Evolutionary conservation across 768 basidiomycete genomes (phyloP).

Genomic region (Mrakia gelida): DNA sequence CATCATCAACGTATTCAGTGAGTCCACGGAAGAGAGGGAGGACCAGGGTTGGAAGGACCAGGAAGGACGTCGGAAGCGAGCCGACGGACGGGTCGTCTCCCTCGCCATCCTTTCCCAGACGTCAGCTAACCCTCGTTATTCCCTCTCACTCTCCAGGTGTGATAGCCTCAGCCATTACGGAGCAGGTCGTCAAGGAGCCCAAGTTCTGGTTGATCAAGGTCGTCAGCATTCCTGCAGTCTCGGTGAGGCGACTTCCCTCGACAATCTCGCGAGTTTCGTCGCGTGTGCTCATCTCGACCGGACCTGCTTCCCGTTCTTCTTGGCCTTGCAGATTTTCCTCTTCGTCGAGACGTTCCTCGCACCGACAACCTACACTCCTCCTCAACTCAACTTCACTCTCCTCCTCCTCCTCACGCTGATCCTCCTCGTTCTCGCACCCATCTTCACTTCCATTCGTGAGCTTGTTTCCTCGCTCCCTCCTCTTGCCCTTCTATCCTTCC

Average conservation of each 20-base stretch:
- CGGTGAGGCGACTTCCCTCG: neutral
- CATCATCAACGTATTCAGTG: slow-evolving; percentile 32
- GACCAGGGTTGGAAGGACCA: neutral
- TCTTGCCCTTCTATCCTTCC: neutral
- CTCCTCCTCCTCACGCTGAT: slow-evolving; percentile 27
- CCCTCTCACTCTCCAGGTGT: slow-evolving; percentile 8
- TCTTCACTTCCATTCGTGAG: slow-evolving; percentile 24
- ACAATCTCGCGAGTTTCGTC: neutral
- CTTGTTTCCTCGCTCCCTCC: neutral
- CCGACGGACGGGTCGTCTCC: neutral
- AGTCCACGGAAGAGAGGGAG: neutral
- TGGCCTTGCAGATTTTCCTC: neutral
- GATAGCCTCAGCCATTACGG: slow-evolving; percentile 2
- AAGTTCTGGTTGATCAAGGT: slow-evolving; percentile 31
- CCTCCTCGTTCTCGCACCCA: slow-evolving; percentile 27
- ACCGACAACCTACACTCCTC: slow-evolving; percentile 10
- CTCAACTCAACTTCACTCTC: slow-evolving; percentile 22
- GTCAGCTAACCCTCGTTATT: neutral
- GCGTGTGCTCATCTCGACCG: no score
- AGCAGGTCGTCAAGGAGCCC: slow-evolving; percentile 21
- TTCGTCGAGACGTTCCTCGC: slow-evolving; percentile 6
- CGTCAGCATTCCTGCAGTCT: slow-evolving; percentile 1
- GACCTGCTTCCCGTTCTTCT: neutral
- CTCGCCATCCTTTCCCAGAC: neutral
- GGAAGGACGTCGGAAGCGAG: neutral